Evolutionary conservation across 371 early-diverging fungal species (phyloP).

Genomic region (Chytridiales sp.): DNA sequence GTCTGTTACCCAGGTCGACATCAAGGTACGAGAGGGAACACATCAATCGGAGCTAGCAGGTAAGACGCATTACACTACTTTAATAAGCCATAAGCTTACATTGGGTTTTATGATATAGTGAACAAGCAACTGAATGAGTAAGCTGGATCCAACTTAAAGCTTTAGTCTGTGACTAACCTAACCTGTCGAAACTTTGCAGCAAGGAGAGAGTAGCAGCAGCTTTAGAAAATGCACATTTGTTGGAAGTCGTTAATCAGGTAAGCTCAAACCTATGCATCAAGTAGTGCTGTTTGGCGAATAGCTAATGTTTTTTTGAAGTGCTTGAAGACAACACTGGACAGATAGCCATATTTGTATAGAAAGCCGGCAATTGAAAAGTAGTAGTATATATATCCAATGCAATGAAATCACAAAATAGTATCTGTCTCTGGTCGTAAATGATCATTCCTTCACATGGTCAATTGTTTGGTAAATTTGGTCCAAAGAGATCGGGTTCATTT

Average conservation of each 20-base stretch:
- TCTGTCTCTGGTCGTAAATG: too few relatives aligned
- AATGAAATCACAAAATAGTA: too few relatives aligned
- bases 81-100: background rate
- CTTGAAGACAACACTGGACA: slow-evolving; percentile 2
- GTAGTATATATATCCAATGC: too few relatives aligned
- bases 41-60: slow-evolving; percentile 91
- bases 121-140: slow-evolving; percentile 97
- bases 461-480: too few relatives aligned
- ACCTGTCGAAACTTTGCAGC: slow-evolving; percentile 17
- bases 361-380: too few relatives aligned
- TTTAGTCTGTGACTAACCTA: background rate
- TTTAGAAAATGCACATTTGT: slow-evolving; percentile 89
- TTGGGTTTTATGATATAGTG: slow-evolving; percentile 51
- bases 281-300: background rate
- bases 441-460: too few relatives aligned
- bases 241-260: slow-evolving; percentile 90
- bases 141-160: background rate
- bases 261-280: background rate
- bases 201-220: slow-evolving; percentile 99
- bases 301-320: background rate
- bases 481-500: too few relatives aligned
- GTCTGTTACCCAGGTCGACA: slow-evolving; percentile 63
- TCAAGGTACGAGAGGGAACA: slow-evolving; percentile 87
- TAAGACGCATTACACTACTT: slow-evolving; percentile 13
- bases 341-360: background rate